Evolutionary conservation across 805 yeast genomes (phyloP).

Genomic region (Starmerella vitae): DNA sequence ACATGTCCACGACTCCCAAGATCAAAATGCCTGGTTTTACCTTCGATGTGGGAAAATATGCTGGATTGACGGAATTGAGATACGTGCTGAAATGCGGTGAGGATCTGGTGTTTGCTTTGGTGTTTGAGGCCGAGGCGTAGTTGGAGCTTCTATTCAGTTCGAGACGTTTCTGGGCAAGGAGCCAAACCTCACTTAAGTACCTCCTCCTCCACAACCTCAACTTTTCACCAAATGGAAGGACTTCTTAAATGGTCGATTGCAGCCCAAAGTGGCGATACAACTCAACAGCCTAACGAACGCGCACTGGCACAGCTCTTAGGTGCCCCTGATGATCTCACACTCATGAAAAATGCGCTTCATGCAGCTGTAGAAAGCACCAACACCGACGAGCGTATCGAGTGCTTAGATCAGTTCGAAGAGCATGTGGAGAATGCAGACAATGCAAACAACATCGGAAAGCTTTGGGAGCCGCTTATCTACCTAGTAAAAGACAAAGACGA

Average conservation of each 20-base stretch:
- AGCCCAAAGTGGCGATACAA: conserved; percentile 42
- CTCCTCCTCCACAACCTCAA: no score
- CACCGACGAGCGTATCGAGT: conserved; percentile 51
- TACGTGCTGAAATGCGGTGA: conserved; percentile 26
- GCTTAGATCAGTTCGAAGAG: conserved; percentile 88
- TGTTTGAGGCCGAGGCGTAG: conserved; percentile 27
- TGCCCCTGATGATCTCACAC: conserved; percentile 71
- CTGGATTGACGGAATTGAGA: conserved; percentile 28
- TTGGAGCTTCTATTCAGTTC: no score
- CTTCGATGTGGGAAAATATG: conserved; percentile 28
- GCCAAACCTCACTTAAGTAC: no score
- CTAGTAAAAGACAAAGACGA: conserved; percentile 34
- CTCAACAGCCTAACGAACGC: conserved; percentile 51
- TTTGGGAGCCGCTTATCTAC: conserved; percentile 66
- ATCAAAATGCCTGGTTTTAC: conserved; percentile 40
- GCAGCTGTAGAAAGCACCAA: conserved; percentile 45
- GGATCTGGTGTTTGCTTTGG: conserved; percentile 21
- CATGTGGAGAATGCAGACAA: conserved; percentile 85
- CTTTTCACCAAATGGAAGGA: conserved; percentile 59
- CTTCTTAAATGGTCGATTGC: conserved; percentile 82
- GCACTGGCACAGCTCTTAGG: conserved; percentile 66
- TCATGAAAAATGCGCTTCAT: conserved; percentile 65
- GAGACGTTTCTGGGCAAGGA: no score
- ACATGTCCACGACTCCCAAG: conserved; percentile 38
- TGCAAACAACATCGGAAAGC: conserved; percentile 79